phyloP scores from a whole-genome alignment of 805 yeast genomes.

The Brettanomyces nanus region DNA sequence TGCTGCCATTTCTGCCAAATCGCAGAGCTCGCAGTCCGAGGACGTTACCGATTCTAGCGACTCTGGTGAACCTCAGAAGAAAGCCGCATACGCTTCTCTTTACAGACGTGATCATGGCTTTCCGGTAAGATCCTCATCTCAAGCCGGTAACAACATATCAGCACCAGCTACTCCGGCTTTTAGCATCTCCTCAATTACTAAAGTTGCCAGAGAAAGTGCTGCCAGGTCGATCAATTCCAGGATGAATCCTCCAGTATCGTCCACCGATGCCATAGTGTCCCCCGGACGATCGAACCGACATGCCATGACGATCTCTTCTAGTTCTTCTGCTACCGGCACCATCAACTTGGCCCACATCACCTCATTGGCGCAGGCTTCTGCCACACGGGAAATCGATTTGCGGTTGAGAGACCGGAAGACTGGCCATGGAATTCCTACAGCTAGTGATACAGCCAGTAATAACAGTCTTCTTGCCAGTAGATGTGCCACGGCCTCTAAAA shows the following conservation, averaged over 20 bases:
- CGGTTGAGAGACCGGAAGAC: slow-evolving; percentile 14
- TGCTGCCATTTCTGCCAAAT: slow-evolving; percentile 30
- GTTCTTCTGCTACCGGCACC: slow-evolving; percentile 32
- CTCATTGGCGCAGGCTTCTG: slow-evolving; percentile 36
- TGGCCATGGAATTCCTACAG: slow-evolving; percentile 14
- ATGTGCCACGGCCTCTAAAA: slow-evolving; percentile 52
- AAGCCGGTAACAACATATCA: no score
- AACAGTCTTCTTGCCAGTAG: slow-evolving; percentile 38
- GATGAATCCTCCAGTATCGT: slow-evolving; percentile 30
- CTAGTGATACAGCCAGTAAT: slow-evolving; percentile 34
- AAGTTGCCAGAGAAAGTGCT: slow-evolving; percentile 31
- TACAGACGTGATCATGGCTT: no score
- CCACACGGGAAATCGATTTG: slow-evolving; percentile 20
- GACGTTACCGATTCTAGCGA: slow-evolving; percentile 34
- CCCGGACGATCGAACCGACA: not conserved
- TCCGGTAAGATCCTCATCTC: no score
- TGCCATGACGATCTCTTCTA: no score
- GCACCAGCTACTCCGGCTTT: not conserved
- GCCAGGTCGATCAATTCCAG: slow-evolving; percentile 37
- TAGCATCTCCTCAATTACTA: slow-evolving; percentile 22
- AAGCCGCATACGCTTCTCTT: no score
- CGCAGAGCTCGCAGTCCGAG: slow-evolving; percentile 36
- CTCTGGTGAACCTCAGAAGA: no score
- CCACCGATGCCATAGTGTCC: not conserved
- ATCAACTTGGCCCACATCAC: slow-evolving; percentile 46